Conservation (phyloP, 805 yeast species). For the Candida hispaniensis region DNA sequence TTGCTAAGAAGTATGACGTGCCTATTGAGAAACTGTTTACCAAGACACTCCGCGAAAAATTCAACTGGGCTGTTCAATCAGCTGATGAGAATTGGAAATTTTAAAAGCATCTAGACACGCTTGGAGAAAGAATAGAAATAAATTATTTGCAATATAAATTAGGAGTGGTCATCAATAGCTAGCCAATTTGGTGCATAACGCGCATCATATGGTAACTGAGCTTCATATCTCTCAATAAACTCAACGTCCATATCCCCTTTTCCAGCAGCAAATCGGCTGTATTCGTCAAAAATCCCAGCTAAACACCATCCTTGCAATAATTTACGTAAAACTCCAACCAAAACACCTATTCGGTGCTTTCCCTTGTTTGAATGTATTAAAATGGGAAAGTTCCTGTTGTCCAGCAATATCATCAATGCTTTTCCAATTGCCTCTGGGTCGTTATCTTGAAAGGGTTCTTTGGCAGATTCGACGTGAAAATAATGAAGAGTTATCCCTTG, state of each 20-base stretch:
- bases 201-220: slow-evolving; percentile 6
- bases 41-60: slow-evolving; percentile 83
- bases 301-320: slow-evolving; percentile 86
- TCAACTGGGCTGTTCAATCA: slow-evolving; percentile 91
- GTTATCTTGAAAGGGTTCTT: slow-evolving; percentile 57
- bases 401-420: slow-evolving; percentile 29
- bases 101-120: slow-evolving; percentile 27
- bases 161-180: slow-evolving; percentile 3
- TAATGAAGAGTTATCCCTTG: slow-evolving; percentile 46
- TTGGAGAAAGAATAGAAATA: slow-evolving; percentile 4
- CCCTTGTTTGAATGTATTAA: slow-evolving; percentile 92
- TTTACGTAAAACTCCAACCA: slow-evolving; percentile 85
- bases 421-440: slow-evolving; percentile 46
- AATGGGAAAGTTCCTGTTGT: slow-evolving; percentile 65
- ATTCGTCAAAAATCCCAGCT: slow-evolving; percentile 88
- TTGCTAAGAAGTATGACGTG: slow-evolving; percentile 72
- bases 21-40: slow-evolving; percentile 90
- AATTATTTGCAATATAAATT: too few relatives aligned
- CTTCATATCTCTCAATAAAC: slow-evolving; percentile 22
- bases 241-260: slow-evolving; percentile 24
- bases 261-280: slow-evolving; percentile 65
- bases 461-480: slow-evolving; percentile 59
- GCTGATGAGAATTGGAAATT: slow-evolving; percentile 84
- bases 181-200: slow-evolving; percentile 15
- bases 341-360: slow-evolving; percentile 89